A percentile compares a stretch with the other conserved stretches of the same genome.
Evolutionary conservation across 1,284 basidiomycete species (phyloP).

Genomic region (Heterobasidion occidentale): DNA sequence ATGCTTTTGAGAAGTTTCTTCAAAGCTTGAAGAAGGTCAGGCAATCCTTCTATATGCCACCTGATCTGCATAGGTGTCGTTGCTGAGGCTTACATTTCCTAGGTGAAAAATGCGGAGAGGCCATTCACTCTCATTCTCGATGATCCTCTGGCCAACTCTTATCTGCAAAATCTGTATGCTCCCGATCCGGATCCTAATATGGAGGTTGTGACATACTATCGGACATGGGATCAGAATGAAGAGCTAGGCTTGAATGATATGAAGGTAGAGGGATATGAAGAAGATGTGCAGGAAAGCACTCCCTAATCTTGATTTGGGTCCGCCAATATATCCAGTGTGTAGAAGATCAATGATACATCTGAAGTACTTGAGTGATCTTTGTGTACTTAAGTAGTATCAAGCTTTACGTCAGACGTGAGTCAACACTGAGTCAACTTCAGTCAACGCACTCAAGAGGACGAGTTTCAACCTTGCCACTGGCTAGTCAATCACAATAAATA

Average conservation of each 20-base stretch:
- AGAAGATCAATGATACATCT: not conserved
- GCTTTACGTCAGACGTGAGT: not conserved
- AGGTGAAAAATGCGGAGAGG: constrained; percentile 71
- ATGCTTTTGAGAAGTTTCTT: constrained; percentile 74
- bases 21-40: constrained; percentile 69
- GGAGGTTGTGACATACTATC: constrained; percentile 77
- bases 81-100: constrained; percentile 2
- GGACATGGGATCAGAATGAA: constrained; percentile 90
- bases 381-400: not conserved
- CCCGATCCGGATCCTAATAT: constrained; percentile 92
- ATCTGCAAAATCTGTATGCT: constrained; percentile 92
- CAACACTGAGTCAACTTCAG: not conserved
- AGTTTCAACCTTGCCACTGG: too few species aligned
- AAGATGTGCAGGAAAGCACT: constrained; percentile 13
- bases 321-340: constrained; percentile 1
- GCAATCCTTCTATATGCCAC: not conserved
- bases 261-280: constrained; percentile 81
- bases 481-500: too few species aligned
- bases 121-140: constrained; percentile 93
- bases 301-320: not conserved
- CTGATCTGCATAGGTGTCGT: not conserved
- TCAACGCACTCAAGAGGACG: too few species aligned
- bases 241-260: constrained; percentile 97
- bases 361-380: not conserved
- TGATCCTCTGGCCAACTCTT: constrained; percentile 93